Conservation (phyloP, 805 yeast genomes). For the Tetrapisispora namnaoensis region DNA sequence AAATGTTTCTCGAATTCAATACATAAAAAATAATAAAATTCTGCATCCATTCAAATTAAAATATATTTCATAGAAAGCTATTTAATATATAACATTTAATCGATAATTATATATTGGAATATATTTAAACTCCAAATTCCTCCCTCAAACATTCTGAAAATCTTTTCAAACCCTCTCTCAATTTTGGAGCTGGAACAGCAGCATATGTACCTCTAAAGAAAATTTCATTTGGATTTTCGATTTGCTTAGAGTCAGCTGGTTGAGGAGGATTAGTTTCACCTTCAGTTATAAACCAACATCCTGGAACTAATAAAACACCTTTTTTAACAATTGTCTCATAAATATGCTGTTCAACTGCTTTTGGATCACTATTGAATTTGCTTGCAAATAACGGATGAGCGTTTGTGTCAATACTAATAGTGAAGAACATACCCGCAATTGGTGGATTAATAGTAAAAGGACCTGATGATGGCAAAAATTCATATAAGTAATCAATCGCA, state of each 20-base stretch:
- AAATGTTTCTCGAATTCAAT: too few relatives aligned
- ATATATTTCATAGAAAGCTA: neutral
- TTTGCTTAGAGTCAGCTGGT: conserved; percentile 33
- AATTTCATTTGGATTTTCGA: conserved; percentile 37
- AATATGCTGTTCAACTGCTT: conserved; percentile 52
- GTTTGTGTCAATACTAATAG: conserved; percentile 61
- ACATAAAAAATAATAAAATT: neutral
- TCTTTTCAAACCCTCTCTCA: conserved; percentile 53
- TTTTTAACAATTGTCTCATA: conserved; percentile 49
- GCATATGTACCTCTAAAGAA: conserved; percentile 87
- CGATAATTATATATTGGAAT: neutral
- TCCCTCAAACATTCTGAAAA: conserved; percentile 53
- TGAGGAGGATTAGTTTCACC: conserved; percentile 54
- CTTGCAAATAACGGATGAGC: conserved; percentile 66
- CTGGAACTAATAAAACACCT: conserved; percentile 71
- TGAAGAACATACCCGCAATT: conserved; percentile 82
- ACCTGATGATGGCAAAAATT: conserved; percentile 34
- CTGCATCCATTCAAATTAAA: neutral
- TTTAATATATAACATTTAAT: neutral
- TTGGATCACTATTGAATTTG: conserved; percentile 47
- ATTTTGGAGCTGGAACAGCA: conserved; percentile 63
- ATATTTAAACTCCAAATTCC: conserved; percentile 34
- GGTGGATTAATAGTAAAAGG: conserved; percentile 43
- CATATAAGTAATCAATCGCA: conserved; percentile 64
- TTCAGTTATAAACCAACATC: conserved; percentile 63